Evolutionary conservation across 768 basidiomycete genomes (phyloP).

Genomic region (Kwoniella pini): DNA sequence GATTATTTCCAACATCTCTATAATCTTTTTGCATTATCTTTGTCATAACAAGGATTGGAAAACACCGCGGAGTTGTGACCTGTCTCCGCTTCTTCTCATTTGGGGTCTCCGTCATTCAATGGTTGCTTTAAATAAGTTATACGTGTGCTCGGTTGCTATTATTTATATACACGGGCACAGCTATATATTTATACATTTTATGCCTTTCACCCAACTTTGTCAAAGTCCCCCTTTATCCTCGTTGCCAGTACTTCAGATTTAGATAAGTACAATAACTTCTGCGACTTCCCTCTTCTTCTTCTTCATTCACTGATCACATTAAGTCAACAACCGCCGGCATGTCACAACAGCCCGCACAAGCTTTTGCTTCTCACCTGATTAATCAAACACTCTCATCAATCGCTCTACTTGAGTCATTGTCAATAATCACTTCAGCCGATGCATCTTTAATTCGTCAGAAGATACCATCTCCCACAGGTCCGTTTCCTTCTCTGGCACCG

Average conservation of each 20-base stretch:
- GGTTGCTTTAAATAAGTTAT: too few relatives aligned
- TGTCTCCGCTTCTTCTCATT: not conserved
- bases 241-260: not conserved
- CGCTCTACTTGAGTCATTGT: conserved; percentile 37
- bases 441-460: conserved; percentile 40
- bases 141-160: not conserved
- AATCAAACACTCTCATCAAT: conserved; percentile 42
- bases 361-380: conserved; percentile 40
- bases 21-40: not conserved
- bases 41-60: not conserved
- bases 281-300: not conserved
- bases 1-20: not conserved
- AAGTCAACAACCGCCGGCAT: conserved; percentile 4
- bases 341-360: conserved; percentile 25
- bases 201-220: conserved; percentile 13
- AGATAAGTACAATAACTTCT: not conserved
- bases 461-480: conserved; percentile 40
- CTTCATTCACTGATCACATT: not conserved
- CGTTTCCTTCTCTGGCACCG: conserved; percentile 37
- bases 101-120: too few relatives aligned
- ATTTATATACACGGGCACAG: not conserved
- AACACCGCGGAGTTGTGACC: not conserved
- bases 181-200: not conserved
- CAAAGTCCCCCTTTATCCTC: not conserved
- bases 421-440: conserved; percentile 33